These are phyloP conservation scores for Ganoderma lucidum DNA, from an alignment of 1,284 basidiomycete species.

Conservation along the genomic window DNA sequence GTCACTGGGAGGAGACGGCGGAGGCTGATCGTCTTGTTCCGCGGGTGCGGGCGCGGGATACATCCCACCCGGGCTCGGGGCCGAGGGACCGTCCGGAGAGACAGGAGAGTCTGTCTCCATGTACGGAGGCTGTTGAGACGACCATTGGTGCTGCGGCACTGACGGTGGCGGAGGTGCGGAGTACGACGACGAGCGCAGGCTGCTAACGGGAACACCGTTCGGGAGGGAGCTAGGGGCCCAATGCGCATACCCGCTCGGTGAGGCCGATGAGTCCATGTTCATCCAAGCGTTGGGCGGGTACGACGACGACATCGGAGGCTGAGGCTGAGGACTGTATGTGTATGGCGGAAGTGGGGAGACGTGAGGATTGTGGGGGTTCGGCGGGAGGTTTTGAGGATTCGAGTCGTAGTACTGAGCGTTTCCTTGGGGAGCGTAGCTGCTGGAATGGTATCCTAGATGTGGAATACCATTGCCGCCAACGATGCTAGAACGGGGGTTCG, in stretches of 20 bases:
- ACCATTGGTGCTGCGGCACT: slow-evolving; percentile 40
- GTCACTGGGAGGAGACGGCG: slow-evolving; percentile 48
- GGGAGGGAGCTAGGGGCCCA: slow-evolving; percentile 49
- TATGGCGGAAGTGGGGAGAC: slow-evolving; percentile 41
- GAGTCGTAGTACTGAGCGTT: slow-evolving; percentile 55
- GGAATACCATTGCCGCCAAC: slow-evolving; percentile 35
- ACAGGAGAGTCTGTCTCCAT: slow-evolving; percentile 34
- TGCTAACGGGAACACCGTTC: slow-evolving; percentile 48
- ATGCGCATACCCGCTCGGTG: slow-evolving; percentile 45
- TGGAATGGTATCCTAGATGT: slow-evolving; percentile 34
- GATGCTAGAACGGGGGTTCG: slow-evolving; percentile 52
- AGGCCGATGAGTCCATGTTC: slow-evolving; percentile 46
- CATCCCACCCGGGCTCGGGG: slow-evolving; percentile 30
- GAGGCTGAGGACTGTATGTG: slow-evolving; percentile 48
- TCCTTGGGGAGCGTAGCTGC: slow-evolving; percentile 44
- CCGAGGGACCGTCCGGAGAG: slow-evolving; percentile 34
- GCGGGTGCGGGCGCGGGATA: slow-evolving; percentile 30
- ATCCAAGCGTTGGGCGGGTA: slow-evolving; percentile 62
- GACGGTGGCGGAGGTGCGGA: slow-evolving; percentile 43
- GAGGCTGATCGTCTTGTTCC: slow-evolving; percentile 31
- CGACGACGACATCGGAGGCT: slow-evolving; percentile 45
- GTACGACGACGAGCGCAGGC: slow-evolving; percentile 57
- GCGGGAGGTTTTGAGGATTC: slow-evolving; percentile 52
- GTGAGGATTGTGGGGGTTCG: slow-evolving; percentile 49
- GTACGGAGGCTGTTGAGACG: slow-evolving; percentile 40